Conservation (phyloP, 495 filamentous ascomycete genomes). For the Hypoxylon cercidicola region DNA sequence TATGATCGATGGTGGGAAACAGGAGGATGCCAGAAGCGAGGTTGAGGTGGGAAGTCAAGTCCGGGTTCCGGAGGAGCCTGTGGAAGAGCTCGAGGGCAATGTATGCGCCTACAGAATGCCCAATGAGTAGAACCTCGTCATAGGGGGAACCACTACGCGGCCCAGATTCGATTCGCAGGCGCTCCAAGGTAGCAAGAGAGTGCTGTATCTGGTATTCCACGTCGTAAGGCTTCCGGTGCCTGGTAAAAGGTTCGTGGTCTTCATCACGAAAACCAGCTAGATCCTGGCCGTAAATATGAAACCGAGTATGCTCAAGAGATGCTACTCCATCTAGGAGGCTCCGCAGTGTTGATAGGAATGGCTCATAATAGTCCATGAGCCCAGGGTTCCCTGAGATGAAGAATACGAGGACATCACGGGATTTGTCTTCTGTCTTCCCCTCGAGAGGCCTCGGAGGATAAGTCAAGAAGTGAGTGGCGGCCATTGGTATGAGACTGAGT, state of each 20-base stretch:
- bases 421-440: neutral
- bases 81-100: constrained; percentile 78
- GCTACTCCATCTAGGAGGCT: constrained; percentile 46
- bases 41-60: constrained; percentile 19
- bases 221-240: constrained; percentile 50
- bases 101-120: constrained; percentile 84
- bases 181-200: constrained; percentile 43
- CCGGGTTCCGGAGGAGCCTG: constrained; percentile 53
- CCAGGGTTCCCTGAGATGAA: constrained; percentile 92
- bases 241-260: constrained; percentile 54
- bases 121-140: constrained; percentile 76
- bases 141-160: constrained; percentile 39
- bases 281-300: constrained; percentile 74
- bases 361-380: constrained; percentile 80
- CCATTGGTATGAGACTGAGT: constrained; percentile 3
- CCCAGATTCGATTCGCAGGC: constrained; percentile 33
- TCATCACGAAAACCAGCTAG: constrained; percentile 76
- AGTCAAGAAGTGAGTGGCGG: constrained; percentile 24
- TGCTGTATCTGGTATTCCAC: constrained; percentile 72
- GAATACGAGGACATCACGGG: constrained; percentile 54
- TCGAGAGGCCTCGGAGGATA: constrained; percentile 30
- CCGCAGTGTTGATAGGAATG: constrained; percentile 67
- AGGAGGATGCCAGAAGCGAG: constrained; percentile 70
- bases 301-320: constrained; percentile 33
- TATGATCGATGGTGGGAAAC: constrained; percentile 81